Conservation (phyloP, 306 rosid genomes). For the apple (Malus domestica) region DNA sequence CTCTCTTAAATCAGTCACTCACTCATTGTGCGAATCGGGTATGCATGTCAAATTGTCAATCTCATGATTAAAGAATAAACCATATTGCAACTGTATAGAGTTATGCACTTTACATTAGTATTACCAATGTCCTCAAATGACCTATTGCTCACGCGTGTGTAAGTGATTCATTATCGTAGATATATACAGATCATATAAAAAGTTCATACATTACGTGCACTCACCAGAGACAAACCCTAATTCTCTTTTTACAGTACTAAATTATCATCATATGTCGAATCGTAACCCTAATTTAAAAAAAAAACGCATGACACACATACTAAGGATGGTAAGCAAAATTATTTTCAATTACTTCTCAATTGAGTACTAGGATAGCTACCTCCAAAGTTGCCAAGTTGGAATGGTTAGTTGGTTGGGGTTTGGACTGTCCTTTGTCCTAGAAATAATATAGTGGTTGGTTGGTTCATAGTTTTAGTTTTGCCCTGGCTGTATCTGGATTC, state of each 20-base stretch:
- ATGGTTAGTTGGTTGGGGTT: background rate
- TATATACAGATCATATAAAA: too few relatives aligned
- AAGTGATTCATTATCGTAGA: background rate
- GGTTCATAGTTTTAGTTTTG: background rate
- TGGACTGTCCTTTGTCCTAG: background rate
- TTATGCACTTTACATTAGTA: too few relatives aligned
- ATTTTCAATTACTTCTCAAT: too few relatives aligned
- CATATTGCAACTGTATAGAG: too few relatives aligned
- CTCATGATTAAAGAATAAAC: background rate
- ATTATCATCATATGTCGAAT: too few relatives aligned
- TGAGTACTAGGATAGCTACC: too few relatives aligned
- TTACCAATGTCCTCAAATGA: too few relatives aligned
- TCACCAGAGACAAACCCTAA: background rate
- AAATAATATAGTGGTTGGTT: background rate
- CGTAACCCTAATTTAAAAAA: too few relatives aligned
- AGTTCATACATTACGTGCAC: background rate
- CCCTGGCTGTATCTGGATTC: background rate
- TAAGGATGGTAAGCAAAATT: too few relatives aligned
- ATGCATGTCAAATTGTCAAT: background rate
- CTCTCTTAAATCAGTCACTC: background rate
- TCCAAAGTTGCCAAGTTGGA: background rate
- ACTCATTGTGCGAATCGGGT: background rate
- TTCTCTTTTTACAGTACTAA: too few relatives aligned
- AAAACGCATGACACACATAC: too few relatives aligned
- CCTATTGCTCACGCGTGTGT: rapidly evolving